Evolutionary conservation across 2,329 filamentous ascomycete species (phyloP).

Genomic region (Lasiodiplodia theobromae): DNA sequence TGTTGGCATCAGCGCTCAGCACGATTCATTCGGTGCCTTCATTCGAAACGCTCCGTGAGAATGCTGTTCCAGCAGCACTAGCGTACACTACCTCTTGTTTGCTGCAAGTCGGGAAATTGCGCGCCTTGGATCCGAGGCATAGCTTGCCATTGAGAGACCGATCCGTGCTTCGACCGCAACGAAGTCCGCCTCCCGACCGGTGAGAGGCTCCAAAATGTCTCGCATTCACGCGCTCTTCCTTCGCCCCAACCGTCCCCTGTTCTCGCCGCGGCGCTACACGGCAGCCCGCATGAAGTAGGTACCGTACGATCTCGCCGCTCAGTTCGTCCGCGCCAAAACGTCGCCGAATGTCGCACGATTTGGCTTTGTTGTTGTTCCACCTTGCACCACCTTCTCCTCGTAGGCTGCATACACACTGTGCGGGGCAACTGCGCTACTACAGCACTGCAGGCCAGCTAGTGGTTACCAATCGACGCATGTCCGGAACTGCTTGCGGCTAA

Average conservation of each 20-base stretch:
- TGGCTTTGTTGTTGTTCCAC: conserved; percentile 9
- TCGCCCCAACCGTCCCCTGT: not conserved
- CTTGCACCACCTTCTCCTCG: conserved; percentile 4
- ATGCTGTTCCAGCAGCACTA: not conserved
- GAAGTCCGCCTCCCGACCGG: not conserved
- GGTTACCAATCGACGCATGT: not conserved
- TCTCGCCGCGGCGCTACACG: conserved; percentile 11
- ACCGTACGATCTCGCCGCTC: conserved; percentile 12
- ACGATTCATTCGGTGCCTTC: not conserved
- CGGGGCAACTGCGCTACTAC: not conserved
- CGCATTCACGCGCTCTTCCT: not conserved
- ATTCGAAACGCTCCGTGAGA: not conserved
- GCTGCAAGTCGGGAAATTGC: not conserved
- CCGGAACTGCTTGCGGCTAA: not conserved
- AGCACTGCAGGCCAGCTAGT: not conserved
- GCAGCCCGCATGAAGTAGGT: conserved; percentile 21
- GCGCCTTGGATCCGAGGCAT: not conserved
- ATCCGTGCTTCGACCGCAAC: not conserved
- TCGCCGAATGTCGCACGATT: conserved; percentile 21
- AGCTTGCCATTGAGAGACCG: not conserved
- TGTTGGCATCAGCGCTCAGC: too few species aligned
- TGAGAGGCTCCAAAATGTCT: conserved; percentile 1
- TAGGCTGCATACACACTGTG: not conserved
- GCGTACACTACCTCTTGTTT: not conserved
- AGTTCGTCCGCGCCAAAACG: not conserved